phyloP scores from a whole-genome alignment of 2,329 filamentous ascomycete species.

The Colletotrichum tropicale region DNA sequence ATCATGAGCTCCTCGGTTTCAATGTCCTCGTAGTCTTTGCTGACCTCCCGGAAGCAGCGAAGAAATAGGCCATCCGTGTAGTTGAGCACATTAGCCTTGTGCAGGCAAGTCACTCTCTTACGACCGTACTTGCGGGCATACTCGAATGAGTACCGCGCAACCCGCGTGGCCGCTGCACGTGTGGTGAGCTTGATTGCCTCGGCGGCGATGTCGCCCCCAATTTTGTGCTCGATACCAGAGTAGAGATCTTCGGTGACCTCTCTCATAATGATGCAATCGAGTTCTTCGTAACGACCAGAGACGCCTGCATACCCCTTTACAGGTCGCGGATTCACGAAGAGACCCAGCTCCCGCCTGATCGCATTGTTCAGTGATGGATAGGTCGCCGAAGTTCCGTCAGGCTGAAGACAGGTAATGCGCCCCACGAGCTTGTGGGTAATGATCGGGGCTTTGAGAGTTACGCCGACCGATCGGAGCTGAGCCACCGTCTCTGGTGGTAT shows the following conservation, averaged over 20 bases:
- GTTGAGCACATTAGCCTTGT: constrained; percentile 98
- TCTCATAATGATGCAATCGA: constrained; percentile 97
- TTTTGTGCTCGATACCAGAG: constrained; percentile 88
- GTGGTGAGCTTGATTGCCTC: constrained; percentile 79
- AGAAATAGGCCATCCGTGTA: constrained; percentile 84
- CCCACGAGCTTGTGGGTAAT: neutral
- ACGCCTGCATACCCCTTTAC: neutral
- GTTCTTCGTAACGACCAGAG: neutral
- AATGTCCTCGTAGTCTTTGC: constrained; percentile 41
- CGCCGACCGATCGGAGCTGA: neutral
- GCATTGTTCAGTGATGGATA: neutral
- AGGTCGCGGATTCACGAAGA: neutral
- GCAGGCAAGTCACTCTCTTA: constrained; percentile 85
- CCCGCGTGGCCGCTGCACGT: constrained; percentile 24
- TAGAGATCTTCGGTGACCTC: constrained; percentile 99
- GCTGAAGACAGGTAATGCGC: neutral
- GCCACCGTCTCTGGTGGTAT: neutral
- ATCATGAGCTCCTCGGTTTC: constrained; percentile 95
- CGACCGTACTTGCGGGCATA: neutral
- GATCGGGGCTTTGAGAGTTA: neutral
- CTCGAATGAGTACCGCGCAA: neutral
- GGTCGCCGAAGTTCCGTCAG: neutral
- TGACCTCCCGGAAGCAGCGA: constrained; percentile 69
- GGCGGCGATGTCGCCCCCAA: constrained; percentile 71
- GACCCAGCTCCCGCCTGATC: neutral